Conservation (phyloP, 2,329 filamentous ascomycete species). For the Arachnomyces sp. region DNA sequence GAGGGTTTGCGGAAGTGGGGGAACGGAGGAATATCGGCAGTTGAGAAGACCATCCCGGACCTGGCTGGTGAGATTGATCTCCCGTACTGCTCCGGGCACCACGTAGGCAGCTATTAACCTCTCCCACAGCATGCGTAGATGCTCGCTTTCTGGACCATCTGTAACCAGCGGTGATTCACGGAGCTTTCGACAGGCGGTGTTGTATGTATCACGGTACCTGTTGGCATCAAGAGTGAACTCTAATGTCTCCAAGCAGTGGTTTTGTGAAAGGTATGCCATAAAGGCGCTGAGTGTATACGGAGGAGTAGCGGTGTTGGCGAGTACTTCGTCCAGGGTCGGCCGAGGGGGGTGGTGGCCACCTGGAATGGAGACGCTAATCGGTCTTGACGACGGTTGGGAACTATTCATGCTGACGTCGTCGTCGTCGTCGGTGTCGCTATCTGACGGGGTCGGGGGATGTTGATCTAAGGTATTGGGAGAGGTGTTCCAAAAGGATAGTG, state of each 20-base stretch:
- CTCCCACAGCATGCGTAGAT: constrained; percentile 75
- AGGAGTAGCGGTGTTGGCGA: constrained; percentile 74
- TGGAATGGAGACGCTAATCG: constrained; percentile 36
- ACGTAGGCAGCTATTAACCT: constrained; percentile 88
- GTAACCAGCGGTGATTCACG: constrained; percentile 40
- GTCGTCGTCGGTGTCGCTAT: constrained; percentile 34
- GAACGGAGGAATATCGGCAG: constrained; percentile 48
- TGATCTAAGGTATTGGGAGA: constrained; percentile 40
- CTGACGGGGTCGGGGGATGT: constrained; percentile 35
- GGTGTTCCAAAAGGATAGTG: constrained; percentile 29
- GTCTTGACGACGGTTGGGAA: constrained; percentile 30
- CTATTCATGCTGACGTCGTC: constrained; percentile 31
- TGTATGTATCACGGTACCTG: constrained; percentile 65
- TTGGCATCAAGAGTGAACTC: constrained; percentile 95
- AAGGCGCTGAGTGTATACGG: constrained; percentile 90
- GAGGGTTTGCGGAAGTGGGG: constrained; percentile 69
- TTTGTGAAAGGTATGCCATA: constrained; percentile 93
- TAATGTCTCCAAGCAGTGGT: constrained; percentile 91
- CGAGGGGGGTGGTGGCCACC: constrained; percentile 40
- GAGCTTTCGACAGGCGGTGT: constrained; percentile 48
- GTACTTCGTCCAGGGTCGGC: constrained; percentile 77
- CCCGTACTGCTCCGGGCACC: constrained; percentile 70
- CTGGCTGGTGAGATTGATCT: constrained; percentile 81
- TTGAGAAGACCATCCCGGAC: constrained; percentile 74
- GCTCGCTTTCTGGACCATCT: constrained; percentile 54